These are phyloP conservation scores for Trypanosoma brucei DNA, from an alignment of 208 protist genomes.

Conservation along the genomic window DNA sequence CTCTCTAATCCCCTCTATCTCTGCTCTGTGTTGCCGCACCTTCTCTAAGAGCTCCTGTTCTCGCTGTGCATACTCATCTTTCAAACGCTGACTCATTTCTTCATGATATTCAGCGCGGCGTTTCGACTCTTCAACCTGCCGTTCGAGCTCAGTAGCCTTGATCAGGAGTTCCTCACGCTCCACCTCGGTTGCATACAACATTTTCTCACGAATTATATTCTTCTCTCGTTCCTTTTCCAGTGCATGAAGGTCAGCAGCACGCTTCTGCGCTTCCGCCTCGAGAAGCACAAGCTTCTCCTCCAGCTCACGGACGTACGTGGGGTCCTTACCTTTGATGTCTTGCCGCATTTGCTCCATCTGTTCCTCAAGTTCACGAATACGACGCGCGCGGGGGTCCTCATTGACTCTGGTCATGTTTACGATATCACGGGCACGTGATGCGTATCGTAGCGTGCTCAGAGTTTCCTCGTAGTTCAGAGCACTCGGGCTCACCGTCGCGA, in stretches of 20 bases:
- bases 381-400: slow-evolving; percentile 52
- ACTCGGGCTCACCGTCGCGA: slow-evolving; percentile 53
- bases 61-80: slow-evolving; percentile 24
- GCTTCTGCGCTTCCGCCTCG: slow-evolving; percentile 54
- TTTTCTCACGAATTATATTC: slow-evolving; percentile 37
- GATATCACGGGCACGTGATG: slow-evolving; percentile 53
- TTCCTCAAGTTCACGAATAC: slow-evolving; percentile 60
- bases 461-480: slow-evolving; percentile 40
- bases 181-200: slow-evolving; percentile 44
- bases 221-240: slow-evolving; percentile 48
- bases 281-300: slow-evolving; percentile 54
- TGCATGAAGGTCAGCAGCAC: slow-evolving; percentile 46
- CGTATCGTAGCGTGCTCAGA: slow-evolving; percentile 77
- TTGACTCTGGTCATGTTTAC: slow-evolving; percentile 57
- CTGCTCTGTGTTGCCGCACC: slow-evolving; percentile 15
- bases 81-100: slow-evolving; percentile 20
- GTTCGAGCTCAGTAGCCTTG: slow-evolving; percentile 20
- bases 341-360: slow-evolving; percentile 40
- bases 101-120: slow-evolving; percentile 14
- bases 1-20: slow-evolving; percentile 16
- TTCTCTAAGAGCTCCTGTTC: slow-evolving; percentile 28
- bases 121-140: slow-evolving; percentile 23
- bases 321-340: slow-evolving; percentile 28
- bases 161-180: slow-evolving; percentile 19
- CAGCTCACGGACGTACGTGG: slow-evolving; percentile 33